Base-by-base conservation (phyloP, 2,329 filamentous ascomycete species). In the Rhinocladiella mackenziei region DNA sequence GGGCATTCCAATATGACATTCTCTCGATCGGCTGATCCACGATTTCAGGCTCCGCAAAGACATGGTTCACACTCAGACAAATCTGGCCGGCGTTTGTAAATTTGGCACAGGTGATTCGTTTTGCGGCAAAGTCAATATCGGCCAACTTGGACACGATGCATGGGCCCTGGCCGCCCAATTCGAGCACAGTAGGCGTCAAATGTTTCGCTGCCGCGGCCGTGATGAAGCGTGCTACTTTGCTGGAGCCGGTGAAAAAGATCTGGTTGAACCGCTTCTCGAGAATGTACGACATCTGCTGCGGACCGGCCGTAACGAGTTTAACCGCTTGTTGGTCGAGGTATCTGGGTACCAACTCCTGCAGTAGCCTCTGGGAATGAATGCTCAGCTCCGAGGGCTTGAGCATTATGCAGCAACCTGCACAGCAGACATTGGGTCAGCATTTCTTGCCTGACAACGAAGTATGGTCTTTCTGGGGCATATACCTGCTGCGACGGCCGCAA, bases 371-470 rank as follows among this genome's bases (percentile, higher is more conserved):
- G 1, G 59, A 61, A 0, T 57, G 55, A 0, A 47, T 45, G 0
- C 67, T 57, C n/a, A 69, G 43, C 44, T 74, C 71, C 0, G 65
- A 67, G 1, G 71, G 71, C 53, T 74, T 74, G 22, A 74, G 41
- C 5, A 73, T 51, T 4, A 65, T 60, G 17, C 61, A 58, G 38
- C 58, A 62, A 5, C 28, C 28, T n/a, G n/a, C n/a, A n/a, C n/a
- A n/a, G n/a, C n/a, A n/a, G n/a, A n/a, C n/a, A n/a, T n/a, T n/a
- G n/a, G n/a, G n/a, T n/a, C n/a, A n/a, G n/a, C n/a, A n/a, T n/a
- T n/a, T n/a, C n/a, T n/a, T n/a, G n/a, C n/a, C n/a, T n/a, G n/a
- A n/a, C n/a, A n/a, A n/a, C n/a, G n/a, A n/a, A n/a, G n/a, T n/a
- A n/a, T n/a, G n/a, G n/a, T n/a, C n/a, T n/a, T n/a, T n/a, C n/a